A percentile compares a stretch with the other conserved stretches of the same genome.
Conservation (phyloP, 2,329 filamentous ascomycete species). For the Diaporthe sp. region DNA sequence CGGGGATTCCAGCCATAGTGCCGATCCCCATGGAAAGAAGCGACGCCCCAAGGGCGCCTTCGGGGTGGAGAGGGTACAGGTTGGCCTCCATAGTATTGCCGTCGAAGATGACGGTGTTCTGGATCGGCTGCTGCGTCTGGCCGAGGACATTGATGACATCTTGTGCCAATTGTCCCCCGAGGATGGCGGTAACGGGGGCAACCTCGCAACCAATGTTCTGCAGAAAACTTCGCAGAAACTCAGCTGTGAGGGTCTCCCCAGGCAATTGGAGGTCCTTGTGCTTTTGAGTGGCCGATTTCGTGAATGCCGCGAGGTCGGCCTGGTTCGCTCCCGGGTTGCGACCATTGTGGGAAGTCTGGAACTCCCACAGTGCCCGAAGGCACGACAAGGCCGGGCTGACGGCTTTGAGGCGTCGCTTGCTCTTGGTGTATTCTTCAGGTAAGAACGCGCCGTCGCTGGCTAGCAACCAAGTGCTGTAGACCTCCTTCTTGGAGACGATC, state of each 20-base stretch:
- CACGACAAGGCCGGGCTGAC: constrained; percentile 90
- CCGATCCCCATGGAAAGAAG: constrained; percentile 52
- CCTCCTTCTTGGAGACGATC: constrained; percentile 90
- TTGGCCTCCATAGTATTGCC: constrained; percentile 83
- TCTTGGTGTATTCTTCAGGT: constrained; percentile 76
- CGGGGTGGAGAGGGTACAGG: constrained; percentile 86
- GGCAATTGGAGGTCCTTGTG: constrained; percentile 82
- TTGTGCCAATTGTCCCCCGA: constrained; percentile 92
- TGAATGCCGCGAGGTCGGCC: constrained; percentile 82
- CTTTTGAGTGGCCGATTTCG: constrained; percentile 80
- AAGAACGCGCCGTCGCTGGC: constrained; percentile 83
- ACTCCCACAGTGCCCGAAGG: constrained; percentile 91
- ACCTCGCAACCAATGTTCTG: constrained; percentile 89
- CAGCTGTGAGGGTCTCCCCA: constrained; percentile 73
- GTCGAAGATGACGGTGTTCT: constrained; percentile 95
- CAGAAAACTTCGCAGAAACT: constrained; percentile 86
- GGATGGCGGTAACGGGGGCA: constrained; percentile 86
- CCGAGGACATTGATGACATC: constrained; percentile 98
- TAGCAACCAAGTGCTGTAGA: constrained; percentile 90
- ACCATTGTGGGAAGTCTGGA: constrained; percentile 71
- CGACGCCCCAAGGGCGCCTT: constrained; percentile 65
- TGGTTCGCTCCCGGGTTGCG: constrained; percentile 68
- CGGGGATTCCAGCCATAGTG: constrained; percentile 22
- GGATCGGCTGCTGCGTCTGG: constrained; percentile 91
- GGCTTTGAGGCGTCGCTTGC: constrained; percentile 76